Base-by-base conservation (phyloP, 2,329 filamentous ascomycete species). In the Fusarium aywerte region DNA sequence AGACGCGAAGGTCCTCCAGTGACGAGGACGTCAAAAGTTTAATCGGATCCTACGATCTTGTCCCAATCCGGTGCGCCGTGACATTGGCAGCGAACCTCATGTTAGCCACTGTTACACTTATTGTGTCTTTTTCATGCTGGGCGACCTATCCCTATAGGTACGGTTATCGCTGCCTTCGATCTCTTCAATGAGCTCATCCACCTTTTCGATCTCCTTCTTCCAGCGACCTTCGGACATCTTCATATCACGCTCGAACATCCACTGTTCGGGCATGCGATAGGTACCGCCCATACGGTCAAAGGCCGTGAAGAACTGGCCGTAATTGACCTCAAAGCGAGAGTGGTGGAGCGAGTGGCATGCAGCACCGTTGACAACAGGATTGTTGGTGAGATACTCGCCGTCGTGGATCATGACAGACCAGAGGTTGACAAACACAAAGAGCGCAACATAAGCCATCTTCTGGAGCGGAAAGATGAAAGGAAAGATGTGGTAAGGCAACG, bases 391-490 rank as follows among this genome's bases (percentile, higher is more conserved):
- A 77, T 97, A 97, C 81, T 98, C 95, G 74, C 95, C 95, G 74
- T 98, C 95, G 79, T 98, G 89, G 75, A 98, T 97, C 81, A 97
- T 86, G 73, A 98, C 92, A 36, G 94, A 97, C 95, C 95, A 98
- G 80, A 97, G 88, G 81, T 98, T 97, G 82, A 98, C 92, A 77
- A 97, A 96, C 72, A 90, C 83, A 81, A 97, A 98, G 35, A 97
- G 88, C 13, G 85, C 85, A 50, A 97, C 89, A 75, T 94, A 97
- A 29, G 92, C 91, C 76, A 93, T 85, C 82, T 97, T 97, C 78
- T 97, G 92, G 31, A 98, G 86, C 1, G 95, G 95, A 80, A 97
- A 96, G 73, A 97, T 78, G 80, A 97, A 93, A 5, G 94, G 93
- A 82, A 95, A 97, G 70, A 97, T 73, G 81, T 98, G 95, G 82